Base-by-base conservation (phyloP, 495 filamentous ascomycete genomes). In the Daldinia loculata region DNA sequence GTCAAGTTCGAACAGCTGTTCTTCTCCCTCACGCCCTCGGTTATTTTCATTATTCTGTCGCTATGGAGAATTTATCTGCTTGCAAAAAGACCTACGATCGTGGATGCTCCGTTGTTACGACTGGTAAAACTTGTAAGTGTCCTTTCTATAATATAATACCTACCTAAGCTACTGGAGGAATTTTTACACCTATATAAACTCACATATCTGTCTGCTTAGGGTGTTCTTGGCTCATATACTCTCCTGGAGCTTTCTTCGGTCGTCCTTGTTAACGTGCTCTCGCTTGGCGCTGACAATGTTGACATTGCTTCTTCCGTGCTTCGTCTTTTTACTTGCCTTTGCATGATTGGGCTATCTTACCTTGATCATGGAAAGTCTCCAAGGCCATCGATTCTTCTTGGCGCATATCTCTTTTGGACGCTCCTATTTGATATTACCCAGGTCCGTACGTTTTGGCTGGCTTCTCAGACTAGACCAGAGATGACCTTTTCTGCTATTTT, bases 1-100 rank as follows among this genome's bases (percentile, higher is more conserved):
- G 43, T 86, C 48, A 78, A 77, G 53, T 84, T 85, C 39, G 83
- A 85, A 62, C 78, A 80, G 58, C 61, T 82, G 1, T 81, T 84
- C 56, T 81, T 86, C 67, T 78, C 78, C 14, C 71, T 86, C 12
- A 75, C 77, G 19, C 84, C 83, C 4, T 75, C 82, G 1, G 63
- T 69, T 8, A 29, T 85, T 4, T 82, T 85, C 67, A 77, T 84
- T 38, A 48, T 79, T 8, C 14, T 75, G n/a, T 80, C 78, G 2
- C 58, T 80, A 74, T 77, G 78, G 69, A 76, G 80, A 2, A 75
- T 75, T 22, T 50, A 75, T 6, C 72, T 77, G 1, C 79, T 79
- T 15, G 34, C 59, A 17, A 72, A 78, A 0, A 80, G 76, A 41
- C 78, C 80, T 6, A 69, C 52, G 6, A 73, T 82, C 11, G 77